Conservation (phyloP, 768 basidiomycete species). For the Leucogyrophana mollusca region DNA sequence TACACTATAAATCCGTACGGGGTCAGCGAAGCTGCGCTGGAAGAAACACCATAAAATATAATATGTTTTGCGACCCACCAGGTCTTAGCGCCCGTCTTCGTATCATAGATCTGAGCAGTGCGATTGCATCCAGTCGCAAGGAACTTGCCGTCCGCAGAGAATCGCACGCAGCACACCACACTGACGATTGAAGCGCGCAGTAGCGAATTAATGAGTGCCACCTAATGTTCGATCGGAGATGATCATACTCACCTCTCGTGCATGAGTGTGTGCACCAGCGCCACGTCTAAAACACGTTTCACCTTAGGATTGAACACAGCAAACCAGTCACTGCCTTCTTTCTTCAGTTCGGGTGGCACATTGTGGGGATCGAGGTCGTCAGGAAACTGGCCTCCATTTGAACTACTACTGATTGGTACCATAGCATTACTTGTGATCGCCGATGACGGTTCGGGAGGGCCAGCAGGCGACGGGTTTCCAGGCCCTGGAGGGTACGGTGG, state of each 20-base stretch:
- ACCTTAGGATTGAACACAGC: conserved; percentile 83
- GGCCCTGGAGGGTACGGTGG: conserved; percentile 30
- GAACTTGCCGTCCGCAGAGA: conserved; percentile 90
- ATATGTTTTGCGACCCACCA: conserved; percentile 51
- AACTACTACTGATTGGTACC: conserved; percentile 22
- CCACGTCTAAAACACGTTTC: conserved; percentile 76
- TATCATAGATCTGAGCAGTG: conserved; percentile 93
- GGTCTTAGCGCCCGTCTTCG: conserved; percentile 79
- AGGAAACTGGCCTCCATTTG: conserved; percentile 32
- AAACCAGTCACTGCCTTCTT: conserved; percentile 86
- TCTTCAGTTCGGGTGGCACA: conserved; percentile 57
- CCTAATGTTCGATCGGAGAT: conserved; percentile 1
- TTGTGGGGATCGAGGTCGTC: conserved; percentile 38
- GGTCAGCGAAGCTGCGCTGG: neutral
- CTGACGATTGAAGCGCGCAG: conserved; percentile 29
- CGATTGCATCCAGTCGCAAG: conserved; percentile 97
- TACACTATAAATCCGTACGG: conserved; percentile 44
- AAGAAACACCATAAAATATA: conserved; percentile 6
- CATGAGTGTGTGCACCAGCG: conserved; percentile 80
- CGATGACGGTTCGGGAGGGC: conserved; percentile 21
- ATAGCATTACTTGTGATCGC: conserved; percentile 17
- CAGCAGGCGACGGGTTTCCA: conserved; percentile 30
- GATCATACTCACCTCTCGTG: conserved; percentile 72
- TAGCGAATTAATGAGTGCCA: neutral
- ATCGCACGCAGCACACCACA: conserved; percentile 88